Evolutionary conservation across 495 filamentous ascomycete species (phyloP).

Genomic region (Annulohypoxylon stygium): DNA sequence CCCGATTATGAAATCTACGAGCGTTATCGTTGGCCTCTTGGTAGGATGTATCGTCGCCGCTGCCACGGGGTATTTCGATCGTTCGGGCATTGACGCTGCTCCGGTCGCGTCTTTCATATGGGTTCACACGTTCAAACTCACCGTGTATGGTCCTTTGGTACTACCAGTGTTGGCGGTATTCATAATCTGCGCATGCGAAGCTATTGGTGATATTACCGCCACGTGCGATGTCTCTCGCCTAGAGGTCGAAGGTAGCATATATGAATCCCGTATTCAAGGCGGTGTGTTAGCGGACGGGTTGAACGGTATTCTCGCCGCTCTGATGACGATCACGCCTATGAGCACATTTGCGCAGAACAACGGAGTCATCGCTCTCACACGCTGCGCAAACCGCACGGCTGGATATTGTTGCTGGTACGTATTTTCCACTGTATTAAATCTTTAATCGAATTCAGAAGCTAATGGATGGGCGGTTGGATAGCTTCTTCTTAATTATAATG

Average conservation of each 20-base stretch:
- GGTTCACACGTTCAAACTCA: conserved; percentile 87
- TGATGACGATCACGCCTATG: conserved; percentile 89
- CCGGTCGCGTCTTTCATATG: conserved; percentile 89
- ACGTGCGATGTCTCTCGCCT: conserved; percentile 86
- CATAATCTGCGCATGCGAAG: conserved; percentile 89
- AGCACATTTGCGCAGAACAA: conserved; percentile 87
- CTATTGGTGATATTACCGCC: conserved; percentile 84
- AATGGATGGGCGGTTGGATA: conserved; percentile 57
- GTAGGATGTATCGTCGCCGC: conserved; percentile 90
- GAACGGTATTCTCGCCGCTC: conserved; percentile 81
- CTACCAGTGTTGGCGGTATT: conserved; percentile 88
- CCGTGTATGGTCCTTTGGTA: conserved; percentile 85
- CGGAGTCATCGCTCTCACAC: conserved; percentile 88
- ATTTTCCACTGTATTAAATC: not conserved
- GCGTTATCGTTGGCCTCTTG: conserved; percentile 84
- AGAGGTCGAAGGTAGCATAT: conserved; percentile 81
- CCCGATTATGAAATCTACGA: conserved; percentile 74
- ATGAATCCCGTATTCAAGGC: conserved; percentile 92
- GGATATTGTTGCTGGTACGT: conserved; percentile 74
- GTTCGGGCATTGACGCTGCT: conserved; percentile 73
- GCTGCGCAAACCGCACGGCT: conserved; percentile 89
- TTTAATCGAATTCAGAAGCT: conserved; percentile 27
- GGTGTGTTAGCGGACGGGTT: conserved; percentile 89
- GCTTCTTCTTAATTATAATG: conserved; percentile 88
- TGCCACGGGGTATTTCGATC: conserved; percentile 86